These are phyloP conservation scores for Tylopilus felleus DNA, from an alignment of 768 basidiomycete genomes.

Conservation along the genomic window DNA sequence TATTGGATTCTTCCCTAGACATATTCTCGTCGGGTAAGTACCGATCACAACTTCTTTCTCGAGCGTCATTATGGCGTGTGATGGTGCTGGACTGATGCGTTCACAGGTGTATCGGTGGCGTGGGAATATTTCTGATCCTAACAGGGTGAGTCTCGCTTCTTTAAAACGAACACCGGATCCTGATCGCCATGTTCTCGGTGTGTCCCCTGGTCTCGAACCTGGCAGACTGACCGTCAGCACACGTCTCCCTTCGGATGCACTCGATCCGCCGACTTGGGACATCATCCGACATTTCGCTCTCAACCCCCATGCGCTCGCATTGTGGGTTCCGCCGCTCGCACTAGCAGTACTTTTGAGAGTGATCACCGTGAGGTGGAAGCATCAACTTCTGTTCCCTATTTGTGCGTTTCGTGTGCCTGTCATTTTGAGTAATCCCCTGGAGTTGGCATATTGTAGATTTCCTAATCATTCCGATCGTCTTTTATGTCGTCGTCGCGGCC, in stretches of 20 bases:
- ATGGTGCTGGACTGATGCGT: neutral
- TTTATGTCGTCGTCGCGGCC: conserved; percentile 75
- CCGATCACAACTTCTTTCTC: conserved; percentile 5
- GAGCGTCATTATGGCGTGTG: neutral
- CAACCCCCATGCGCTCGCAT: conserved; percentile 53
- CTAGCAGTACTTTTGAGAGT: conserved; percentile 76
- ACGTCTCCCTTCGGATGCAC: conserved; percentile 74
- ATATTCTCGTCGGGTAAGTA: conserved; percentile 89
- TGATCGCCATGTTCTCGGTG: neutral
- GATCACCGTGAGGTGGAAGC: conserved; percentile 75
- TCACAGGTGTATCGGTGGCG: conserved; percentile 83
- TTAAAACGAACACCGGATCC: neutral
- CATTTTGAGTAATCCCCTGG: neutral
- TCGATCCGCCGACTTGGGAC: conserved; percentile 56
- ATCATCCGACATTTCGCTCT: conserved; percentile 69
- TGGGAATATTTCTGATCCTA: conserved; percentile 86
- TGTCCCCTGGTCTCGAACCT: neutral
- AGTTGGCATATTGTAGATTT: conserved; percentile 51
- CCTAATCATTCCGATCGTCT: conserved; percentile 71
- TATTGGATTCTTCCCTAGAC: conserved; percentile 94
- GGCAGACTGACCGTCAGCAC: conserved; percentile 78
- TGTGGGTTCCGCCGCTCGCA: conserved; percentile 78
- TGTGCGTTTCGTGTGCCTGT: conserved; percentile 46
- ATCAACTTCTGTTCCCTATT: conserved; percentile 89
- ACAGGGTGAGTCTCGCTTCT: conserved; percentile 59